Conservation (phyloP, 2,329 filamentous ascomycete species). For the Hyphodiscus sp. region DNA sequence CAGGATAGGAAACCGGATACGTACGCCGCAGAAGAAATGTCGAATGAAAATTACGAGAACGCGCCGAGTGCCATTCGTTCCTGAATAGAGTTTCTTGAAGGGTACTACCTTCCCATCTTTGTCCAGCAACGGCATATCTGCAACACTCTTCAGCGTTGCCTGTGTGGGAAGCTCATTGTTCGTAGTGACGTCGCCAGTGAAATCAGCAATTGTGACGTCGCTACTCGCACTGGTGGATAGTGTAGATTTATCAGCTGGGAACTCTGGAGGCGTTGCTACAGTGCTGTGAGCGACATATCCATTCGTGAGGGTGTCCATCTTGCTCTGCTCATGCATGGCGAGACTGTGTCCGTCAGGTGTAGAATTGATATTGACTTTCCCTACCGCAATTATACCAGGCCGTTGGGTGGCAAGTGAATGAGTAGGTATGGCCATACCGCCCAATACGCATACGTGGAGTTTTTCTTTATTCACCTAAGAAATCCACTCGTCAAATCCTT, state of each 20-base stretch:
- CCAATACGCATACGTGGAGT: not conserved
- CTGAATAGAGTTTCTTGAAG: constrained; percentile 30
- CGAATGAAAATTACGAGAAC: constrained; percentile 32
- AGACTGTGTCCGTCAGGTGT: not conserved
- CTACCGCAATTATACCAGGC: not conserved
- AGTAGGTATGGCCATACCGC: not conserved
- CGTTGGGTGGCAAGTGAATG: not conserved
- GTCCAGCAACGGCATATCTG: constrained; percentile 30
- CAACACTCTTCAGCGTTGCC: constrained; percentile 44
- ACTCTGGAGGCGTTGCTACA: not conserved
- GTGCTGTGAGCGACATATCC: not conserved
- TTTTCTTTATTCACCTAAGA: not conserved
- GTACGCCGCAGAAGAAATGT: constrained; percentile 34
- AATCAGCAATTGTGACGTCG: constrained; percentile 34
- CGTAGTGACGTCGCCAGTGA: constrained; percentile 48
- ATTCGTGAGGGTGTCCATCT: not conserved
- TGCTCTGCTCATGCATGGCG: not conserved
- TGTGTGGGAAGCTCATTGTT: constrained; percentile 48
- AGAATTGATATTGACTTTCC: not conserved
- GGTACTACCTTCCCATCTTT: constrained; percentile 25
- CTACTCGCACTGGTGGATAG: not conserved
- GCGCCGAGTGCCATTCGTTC: constrained; percentile 27
- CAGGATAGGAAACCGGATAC: constrained; percentile 1
- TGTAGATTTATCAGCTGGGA: not conserved
- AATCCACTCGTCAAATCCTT: not conserved